phyloP scores from a whole-genome alignment of 108 stramenopile species.

The Nitzschia inconspicua region DNA sequence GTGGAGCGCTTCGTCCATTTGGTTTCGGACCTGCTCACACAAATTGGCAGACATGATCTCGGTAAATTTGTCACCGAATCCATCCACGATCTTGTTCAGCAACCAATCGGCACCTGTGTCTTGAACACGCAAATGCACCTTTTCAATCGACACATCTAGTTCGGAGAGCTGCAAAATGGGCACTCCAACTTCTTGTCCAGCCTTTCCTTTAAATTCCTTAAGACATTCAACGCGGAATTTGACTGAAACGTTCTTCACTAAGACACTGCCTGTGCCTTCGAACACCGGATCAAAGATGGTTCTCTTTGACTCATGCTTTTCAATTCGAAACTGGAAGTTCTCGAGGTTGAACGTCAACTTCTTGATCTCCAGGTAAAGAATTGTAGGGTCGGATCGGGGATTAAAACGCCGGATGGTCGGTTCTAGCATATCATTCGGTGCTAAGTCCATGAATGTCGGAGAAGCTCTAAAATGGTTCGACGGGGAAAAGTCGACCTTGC shows the following conservation, averaged over 20 bases:
- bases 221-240: conserved; percentile 68
- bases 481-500: background rate
- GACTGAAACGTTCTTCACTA: conserved; percentile 71
- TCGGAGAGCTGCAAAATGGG: conserved; percentile 62
- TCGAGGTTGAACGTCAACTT: conserved; percentile 69
- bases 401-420: conserved; percentile 41
- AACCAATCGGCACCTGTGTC: conserved; percentile 77
- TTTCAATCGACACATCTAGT: conserved; percentile 58
- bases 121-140: conserved; percentile 57
- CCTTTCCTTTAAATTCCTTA: conserved; percentile 42
- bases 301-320: conserved; percentile 45
- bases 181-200: conserved; percentile 14
- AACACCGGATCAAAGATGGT: conserved; percentile 85
- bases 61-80: conserved; percentile 67
- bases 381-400: conserved; percentile 70
- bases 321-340: conserved; percentile 74
- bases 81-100: conserved; percentile 68
- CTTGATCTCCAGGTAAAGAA: conserved; percentile 73
- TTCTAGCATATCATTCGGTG: conserved; percentile 5
- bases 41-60: conserved; percentile 63
- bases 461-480: too few relatives aligned
- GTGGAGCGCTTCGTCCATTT: conserved; percentile 53
- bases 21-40: conserved; percentile 63
- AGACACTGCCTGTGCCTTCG: conserved; percentile 62
- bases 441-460: background rate